phyloP scores from a whole-genome alignment of 192 early-diverging fungal genomes.

The Powellomyces hirtus region DNA sequence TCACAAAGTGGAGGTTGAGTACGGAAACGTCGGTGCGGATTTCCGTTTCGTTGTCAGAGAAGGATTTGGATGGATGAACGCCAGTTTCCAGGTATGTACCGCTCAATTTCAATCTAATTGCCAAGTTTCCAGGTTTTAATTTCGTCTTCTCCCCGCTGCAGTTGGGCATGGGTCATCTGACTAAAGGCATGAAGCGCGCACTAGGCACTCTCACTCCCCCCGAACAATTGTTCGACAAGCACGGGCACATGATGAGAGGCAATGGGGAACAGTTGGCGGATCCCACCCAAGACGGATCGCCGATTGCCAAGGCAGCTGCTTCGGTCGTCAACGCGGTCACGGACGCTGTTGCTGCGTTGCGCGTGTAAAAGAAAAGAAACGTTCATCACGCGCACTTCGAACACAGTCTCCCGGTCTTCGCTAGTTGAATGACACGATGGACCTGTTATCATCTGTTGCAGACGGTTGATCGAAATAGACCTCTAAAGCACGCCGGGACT shows the following conservation, averaged over 20 bases:
- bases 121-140: too few relatives aligned
- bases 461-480: too few relatives aligned
- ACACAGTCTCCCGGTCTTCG: too few relatives aligned
- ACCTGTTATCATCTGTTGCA: too few relatives aligned
- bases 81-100: slow-evolving; percentile 52
- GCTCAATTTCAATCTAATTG: neutral
- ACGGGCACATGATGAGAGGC: neutral
- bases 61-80: slow-evolving; percentile 99
- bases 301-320: neutral
- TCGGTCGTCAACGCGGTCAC: neutral
- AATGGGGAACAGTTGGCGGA: too few relatives aligned
- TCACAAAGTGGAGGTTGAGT: slow-evolving; percentile 91
- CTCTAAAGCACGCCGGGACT: too few relatives aligned
- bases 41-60: slow-evolving; percentile 92
- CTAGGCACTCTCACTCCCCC: slow-evolving; percentile 73
- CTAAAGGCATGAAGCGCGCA: slow-evolving; percentile 67
- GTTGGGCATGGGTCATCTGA: slow-evolving; percentile 77
- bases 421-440: too few relatives aligned
- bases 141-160: slow-evolving; percentile 47
- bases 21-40: slow-evolving; percentile 92
- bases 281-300: too few relatives aligned
- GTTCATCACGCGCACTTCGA: too few relatives aligned
- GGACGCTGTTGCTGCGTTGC: neutral
- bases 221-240: slow-evolving; percentile 59
- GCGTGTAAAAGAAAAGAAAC: neutral